phyloP scores from a whole-genome alignment of 2,329 filamentous ascomycete genomes.

The Xylariaceae sp. region DNA sequence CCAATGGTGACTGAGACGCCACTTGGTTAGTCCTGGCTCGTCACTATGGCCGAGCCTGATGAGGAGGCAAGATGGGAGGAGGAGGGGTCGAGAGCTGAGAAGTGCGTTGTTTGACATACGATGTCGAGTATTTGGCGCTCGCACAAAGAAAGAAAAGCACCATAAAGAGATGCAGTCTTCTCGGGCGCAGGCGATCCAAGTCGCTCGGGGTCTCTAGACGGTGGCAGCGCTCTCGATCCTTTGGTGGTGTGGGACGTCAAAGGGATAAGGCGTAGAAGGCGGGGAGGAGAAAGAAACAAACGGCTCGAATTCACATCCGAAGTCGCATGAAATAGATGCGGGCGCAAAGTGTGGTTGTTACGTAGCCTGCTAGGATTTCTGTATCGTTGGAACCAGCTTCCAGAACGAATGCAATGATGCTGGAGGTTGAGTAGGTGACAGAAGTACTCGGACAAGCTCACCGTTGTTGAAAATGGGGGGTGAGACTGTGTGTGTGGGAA shows the following conservation, averaged over 20 bases:
- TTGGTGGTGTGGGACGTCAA: neutral
- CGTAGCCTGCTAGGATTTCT: no score
- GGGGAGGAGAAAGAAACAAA: conserved; percentile 14
- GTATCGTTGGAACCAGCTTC: no score
- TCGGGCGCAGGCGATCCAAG: neutral
- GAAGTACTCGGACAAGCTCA: no score
- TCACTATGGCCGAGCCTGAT: conserved; percentile 3
- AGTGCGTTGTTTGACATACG: conserved; percentile 2
- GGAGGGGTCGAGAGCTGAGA: conserved; percentile 1
- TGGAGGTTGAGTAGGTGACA: conserved; percentile 2
- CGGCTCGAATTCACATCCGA: conserved; percentile 20
- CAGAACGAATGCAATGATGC: no score
- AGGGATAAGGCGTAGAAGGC: neutral
- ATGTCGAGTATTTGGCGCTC: conserved; percentile 5
- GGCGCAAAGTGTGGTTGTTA: neutral
- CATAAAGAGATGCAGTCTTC: conserved; percentile 1
- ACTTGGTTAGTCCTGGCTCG: conserved; percentile 12
- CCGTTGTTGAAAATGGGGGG: no score
- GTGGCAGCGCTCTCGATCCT: neutral
- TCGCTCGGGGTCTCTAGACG: neutral
- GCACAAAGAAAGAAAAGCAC: conserved; percentile 4
- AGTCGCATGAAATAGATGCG: conserved; percentile 14
- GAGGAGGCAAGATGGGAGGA: no score
- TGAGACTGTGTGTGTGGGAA: no score
- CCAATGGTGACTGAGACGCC: conserved; percentile 11